phyloP scores from a whole-genome alignment of 495 filamentous ascomycete species.

The Aspergillus cavernicola region DNA sequence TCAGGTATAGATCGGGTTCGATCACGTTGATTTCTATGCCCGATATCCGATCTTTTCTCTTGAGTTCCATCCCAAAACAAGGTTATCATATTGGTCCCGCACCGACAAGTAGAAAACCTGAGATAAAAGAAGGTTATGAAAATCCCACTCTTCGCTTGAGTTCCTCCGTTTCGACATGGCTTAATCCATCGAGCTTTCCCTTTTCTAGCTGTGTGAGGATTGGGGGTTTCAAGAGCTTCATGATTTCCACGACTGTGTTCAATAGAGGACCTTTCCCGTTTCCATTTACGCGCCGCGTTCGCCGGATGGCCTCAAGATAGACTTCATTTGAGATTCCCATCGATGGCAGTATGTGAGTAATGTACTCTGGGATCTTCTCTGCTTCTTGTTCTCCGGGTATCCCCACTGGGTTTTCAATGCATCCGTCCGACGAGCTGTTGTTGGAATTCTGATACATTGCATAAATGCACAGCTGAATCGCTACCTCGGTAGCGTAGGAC shows the following conservation, averaged over 20 bases:
- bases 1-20: not conserved
- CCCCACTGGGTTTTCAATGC: not conserved
- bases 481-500: not conserved
- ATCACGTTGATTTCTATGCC: not conserved
- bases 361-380: conserved; percentile 8
- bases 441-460: conserved; percentile 16
- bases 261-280: conserved; percentile 25
- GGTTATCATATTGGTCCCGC: not conserved
- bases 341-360: conserved; percentile 13
- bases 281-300: conserved; percentile 11
- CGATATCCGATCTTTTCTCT: not conserved
- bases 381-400: not conserved
- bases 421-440: not conserved
- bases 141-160: conserved; percentile 31
- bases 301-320: conserved; percentile 5
- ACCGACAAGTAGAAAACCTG: not conserved
- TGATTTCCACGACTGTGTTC: conserved; percentile 31
- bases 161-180: conserved; percentile 28
- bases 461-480: not conserved
- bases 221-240: conserved; percentile 35
- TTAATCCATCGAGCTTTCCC: conserved; percentile 35
- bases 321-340: conserved; percentile 4
- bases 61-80: not conserved
- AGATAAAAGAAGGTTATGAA: not conserved
- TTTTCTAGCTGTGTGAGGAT: conserved; percentile 45